Evolutionary conservation across 2,329 filamentous ascomycete species (phyloP), one percentile per base, ranked within the genome.

Genomic region (Pyricularia grisea): DNA sequence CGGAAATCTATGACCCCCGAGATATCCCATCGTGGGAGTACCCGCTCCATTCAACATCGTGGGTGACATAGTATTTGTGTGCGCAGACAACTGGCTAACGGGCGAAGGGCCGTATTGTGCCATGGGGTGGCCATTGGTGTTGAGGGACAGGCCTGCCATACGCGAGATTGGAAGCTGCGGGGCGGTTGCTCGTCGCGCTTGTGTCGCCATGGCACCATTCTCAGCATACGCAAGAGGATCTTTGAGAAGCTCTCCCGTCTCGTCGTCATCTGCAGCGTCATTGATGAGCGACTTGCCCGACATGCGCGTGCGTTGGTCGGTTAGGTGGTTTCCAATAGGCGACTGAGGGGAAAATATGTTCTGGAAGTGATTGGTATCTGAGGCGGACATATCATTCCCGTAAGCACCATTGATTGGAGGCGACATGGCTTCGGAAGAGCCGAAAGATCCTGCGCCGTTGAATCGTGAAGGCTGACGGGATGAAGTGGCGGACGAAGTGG

Each of bases 181-280:
- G 68, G 89, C 91, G 1, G 90, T 93, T 58, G 88, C 86, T 72
- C 89, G 88, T 68, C 92, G 89, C 73, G 85, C 70, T 23, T 68
- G 67, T 10, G 55, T n/a, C 1, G 60, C 72, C 73, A 72, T 79
- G 68, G 86, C 82, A 1, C 88, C 90, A 74, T 88, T 92, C 74
- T 94, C 90, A 11, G 91, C 92, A 75, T 89, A 93, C 10, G 86
- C 89, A 63, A 92, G 83, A 0, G 90, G 88, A 68, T 93, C 88
- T 70, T 90, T 90, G 65, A 93, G 82, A n/a, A 93, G 81, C 73
- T 89, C 85, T 42, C 84, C 87, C 2, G 90, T 91, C 75, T 92
- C 91, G 67, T 93, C 90, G 71, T 91, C 88, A 67, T 88, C 86
- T 31, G 86, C 87, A 20, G 85, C 84, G 74, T 90, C 87, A 72